These are phyloP conservation scores for Setomelanomma holmii DNA, from an alignment of 2,329 filamentous ascomycete species.

Conservation along the genomic window DNA sequence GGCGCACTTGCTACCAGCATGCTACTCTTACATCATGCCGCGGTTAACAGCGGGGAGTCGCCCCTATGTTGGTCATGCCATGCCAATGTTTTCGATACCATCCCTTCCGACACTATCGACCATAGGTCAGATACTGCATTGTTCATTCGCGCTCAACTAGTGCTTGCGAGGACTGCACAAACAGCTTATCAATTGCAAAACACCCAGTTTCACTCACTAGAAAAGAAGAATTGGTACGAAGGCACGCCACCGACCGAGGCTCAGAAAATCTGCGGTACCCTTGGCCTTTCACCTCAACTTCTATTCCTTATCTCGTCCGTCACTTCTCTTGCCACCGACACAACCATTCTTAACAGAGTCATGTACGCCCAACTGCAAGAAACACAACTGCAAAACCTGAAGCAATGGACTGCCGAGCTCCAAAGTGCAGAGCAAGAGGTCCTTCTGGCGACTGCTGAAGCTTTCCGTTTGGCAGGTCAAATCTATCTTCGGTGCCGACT, in stretches of 20 bases:
- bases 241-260: conserved; percentile 25
- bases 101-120: conserved; percentile 29
- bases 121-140: conserved; percentile 34
- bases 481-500: conserved; percentile 42
- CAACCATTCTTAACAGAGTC: conserved; percentile 20
- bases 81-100: conserved; percentile 41
- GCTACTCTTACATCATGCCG: conserved; percentile 43
- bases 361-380: conserved; percentile 37
- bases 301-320: conserved; percentile 38
- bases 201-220: conserved; percentile 31
- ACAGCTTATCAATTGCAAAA: conserved; percentile 26
- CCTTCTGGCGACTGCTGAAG: conserved; percentile 37
- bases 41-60: conserved; percentile 35
- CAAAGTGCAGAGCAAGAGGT: conserved; percentile 33
- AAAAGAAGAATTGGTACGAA: conserved; percentile 36
- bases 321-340: conserved; percentile 29
- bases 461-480: conserved; percentile 40
- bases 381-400: conserved; percentile 31
- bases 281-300: conserved; percentile 40
- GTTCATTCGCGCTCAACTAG: conserved; percentile 39
- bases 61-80: conserved; percentile 43
- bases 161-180: conserved; percentile 39
- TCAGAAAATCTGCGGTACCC: conserved; percentile 30
- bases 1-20: conserved; percentile 42
- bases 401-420: conserved; percentile 37